A percentile compares a stretch with the other conserved stretches of the same genome.
Evolutionary conservation across 2,329 filamentous ascomycete species (phyloP).

Genomic region (Fusarium vanettenii): DNA sequence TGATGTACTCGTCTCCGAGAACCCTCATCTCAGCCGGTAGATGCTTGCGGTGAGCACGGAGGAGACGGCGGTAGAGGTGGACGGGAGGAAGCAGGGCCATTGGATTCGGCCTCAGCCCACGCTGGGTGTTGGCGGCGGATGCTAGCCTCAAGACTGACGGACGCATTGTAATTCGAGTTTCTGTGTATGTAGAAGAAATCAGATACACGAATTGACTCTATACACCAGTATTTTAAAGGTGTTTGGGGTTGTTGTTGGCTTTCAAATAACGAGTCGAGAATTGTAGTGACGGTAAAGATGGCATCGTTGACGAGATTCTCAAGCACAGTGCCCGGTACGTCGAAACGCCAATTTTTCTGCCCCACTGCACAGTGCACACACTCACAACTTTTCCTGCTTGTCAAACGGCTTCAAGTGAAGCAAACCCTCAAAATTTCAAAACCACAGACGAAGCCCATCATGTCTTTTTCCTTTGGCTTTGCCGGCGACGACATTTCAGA

Average conservation of each 20-base stretch:
- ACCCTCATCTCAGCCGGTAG: constrained; percentile 80
- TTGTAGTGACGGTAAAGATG: constrained; percentile 21
- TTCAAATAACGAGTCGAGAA: constrained; percentile 4
- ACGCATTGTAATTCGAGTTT: constrained; percentile 39
- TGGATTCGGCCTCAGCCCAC: constrained; percentile 51
- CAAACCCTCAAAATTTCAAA: constrained; percentile 1
- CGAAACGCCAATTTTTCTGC: constrained; percentile 13
- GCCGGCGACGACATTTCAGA: constrained; percentile 72
- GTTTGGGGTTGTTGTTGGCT: neutral
- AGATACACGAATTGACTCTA: neutral
- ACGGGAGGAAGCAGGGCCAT: constrained; percentile 87
- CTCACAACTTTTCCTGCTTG: constrained; percentile 34
- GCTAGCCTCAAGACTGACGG: constrained; percentile 48
- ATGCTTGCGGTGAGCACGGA: constrained; percentile 86
- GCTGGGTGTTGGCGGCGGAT: constrained; percentile 49
- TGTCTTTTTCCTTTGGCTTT: constrained; percentile 71
- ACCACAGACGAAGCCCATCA: constrained; percentile 29
- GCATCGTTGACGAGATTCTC: constrained; percentile 24
- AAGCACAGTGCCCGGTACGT: constrained; percentile 33
- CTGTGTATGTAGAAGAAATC: neutral
- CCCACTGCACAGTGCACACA: constrained; percentile 45
- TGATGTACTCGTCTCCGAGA: constrained; percentile 92
- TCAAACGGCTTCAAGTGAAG: neutral
- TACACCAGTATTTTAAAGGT: neutral
- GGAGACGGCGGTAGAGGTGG: constrained; percentile 86